Evolutionary conservation across 2,329 filamentous ascomycete genomes (phyloP).

Genomic region (Scedosporium boydii): DNA sequence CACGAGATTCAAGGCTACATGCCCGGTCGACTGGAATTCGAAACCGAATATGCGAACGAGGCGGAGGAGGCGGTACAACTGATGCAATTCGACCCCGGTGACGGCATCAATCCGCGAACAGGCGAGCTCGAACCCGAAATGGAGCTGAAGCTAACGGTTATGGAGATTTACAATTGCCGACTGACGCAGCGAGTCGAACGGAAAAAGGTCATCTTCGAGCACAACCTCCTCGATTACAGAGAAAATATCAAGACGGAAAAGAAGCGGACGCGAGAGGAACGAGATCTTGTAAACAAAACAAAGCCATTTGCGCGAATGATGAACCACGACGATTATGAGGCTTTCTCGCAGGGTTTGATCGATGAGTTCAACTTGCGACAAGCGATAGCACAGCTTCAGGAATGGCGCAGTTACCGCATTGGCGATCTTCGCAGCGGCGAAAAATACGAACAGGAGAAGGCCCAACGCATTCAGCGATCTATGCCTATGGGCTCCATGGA

Average conservation of each 20-base stretch:
- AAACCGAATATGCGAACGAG: constrained; percentile 95
- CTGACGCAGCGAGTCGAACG: constrained; percentile 84
- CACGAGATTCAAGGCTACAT: constrained; percentile 99
- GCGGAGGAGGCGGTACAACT: constrained; percentile 96
- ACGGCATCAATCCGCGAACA: constrained; percentile 77
- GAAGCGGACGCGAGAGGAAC: constrained; percentile 91
- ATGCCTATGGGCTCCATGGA: constrained; percentile 75
- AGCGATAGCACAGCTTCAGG: constrained; percentile 83
- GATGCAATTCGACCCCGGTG: constrained; percentile 96
- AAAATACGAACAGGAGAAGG: constrained; percentile 87
- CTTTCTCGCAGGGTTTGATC: constrained; percentile 72
- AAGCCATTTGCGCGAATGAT: constrained; percentile 97
- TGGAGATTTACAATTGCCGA: constrained; percentile 94
- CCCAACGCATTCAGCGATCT: constrained; percentile 58
- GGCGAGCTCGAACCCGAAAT: constrained; percentile 90
- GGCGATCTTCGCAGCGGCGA: constrained; percentile 78
- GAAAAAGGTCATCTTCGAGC: constrained; percentile 95
- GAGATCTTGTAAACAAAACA: constrained; percentile 80
- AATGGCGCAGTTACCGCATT: constrained; percentile 82
- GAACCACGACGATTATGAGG: constrained; percentile 85
- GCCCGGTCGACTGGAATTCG: constrained; percentile 93
- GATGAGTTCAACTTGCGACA: constrained; percentile 87
- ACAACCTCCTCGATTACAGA: constrained; percentile 84
- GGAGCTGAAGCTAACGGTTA: constrained; percentile 93
- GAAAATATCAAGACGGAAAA: constrained; percentile 87